A percentile compares a stretch with the other conserved stretches of the same genome.
Conservation (phyloP, 2,329 filamentous ascomycete species). For the Xylaria hypoxylon region DNA sequence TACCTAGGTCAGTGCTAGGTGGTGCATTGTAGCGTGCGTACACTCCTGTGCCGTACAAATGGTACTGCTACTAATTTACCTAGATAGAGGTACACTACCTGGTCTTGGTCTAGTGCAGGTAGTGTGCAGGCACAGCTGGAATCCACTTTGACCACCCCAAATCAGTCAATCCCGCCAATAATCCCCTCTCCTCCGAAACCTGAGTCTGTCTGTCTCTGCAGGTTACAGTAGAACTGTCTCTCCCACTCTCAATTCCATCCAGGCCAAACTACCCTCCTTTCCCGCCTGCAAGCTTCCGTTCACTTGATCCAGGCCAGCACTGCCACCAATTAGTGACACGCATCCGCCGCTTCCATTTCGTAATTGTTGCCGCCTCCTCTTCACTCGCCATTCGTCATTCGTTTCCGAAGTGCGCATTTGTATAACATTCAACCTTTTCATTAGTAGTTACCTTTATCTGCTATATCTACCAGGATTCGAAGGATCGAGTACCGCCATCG, state of each 20-base stretch:
- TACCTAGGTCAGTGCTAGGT: no score
- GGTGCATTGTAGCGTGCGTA: no score
- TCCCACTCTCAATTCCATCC: conserved; percentile 21
- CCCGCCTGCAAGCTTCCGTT: conserved; percentile 29
- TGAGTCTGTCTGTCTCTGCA: conserved; percentile 7
- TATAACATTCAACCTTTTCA: conserved; percentile 19
- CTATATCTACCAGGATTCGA: conserved; percentile 10
- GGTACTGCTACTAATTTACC: background rate
- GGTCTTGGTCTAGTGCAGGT: no score
- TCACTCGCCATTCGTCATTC: conserved; percentile 44
- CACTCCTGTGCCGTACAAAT: background rate
- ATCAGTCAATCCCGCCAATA: conserved; percentile 11
- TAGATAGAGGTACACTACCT: background rate
- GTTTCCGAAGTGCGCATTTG: conserved; percentile 40
- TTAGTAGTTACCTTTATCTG: conserved; percentile 10
- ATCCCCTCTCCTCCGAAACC: conserved; percentile 7
- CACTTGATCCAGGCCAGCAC: conserved; percentile 35
- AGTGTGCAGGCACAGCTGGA: background rate
- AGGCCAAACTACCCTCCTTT: conserved; percentile 20
- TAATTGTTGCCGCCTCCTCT: conserved; percentile 21
- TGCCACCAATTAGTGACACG: conserved; percentile 34
- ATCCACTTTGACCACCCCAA: background rate
- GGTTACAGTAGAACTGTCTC: conserved; percentile 9
- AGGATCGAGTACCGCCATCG: conserved; percentile 8
- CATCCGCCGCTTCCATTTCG: conserved; percentile 34